Conservation (phyloP, 1,284 basidiomycete genomes). For the Anthracocystis setariae region DNA sequence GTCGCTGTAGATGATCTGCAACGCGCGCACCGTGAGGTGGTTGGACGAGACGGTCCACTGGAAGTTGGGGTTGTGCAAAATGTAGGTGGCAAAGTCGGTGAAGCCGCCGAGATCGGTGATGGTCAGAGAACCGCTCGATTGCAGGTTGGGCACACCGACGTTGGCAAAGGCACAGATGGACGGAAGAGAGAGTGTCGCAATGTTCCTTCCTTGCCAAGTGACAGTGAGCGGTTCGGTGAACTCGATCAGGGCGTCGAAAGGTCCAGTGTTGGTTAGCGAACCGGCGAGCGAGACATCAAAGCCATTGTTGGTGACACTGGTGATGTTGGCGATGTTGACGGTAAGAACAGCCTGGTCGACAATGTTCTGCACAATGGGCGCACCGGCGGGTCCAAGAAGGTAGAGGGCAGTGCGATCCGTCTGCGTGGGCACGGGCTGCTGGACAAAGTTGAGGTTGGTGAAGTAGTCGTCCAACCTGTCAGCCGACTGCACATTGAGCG, state of each 20-base stretch:
- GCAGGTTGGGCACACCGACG: slow-evolving; percentile 76
- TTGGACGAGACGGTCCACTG: slow-evolving; percentile 78
- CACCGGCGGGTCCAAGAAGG: slow-evolving; percentile 74
- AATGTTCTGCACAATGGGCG: slow-evolving; percentile 76
- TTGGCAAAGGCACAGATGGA: slow-evolving; percentile 79
- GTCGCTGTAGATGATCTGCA: slow-evolving; percentile 77
- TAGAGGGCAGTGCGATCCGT: slow-evolving; percentile 76
- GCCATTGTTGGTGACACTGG: slow-evolving; percentile 69
- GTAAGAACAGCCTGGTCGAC: slow-evolving; percentile 74
- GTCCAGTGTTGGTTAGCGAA: slow-evolving; percentile 53
- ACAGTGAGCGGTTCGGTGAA: slow-evolving; percentile 71
- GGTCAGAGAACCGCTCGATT: slow-evolving; percentile 68
- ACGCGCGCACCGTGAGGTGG: slow-evolving; percentile 75
- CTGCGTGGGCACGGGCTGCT: slow-evolving; percentile 75
- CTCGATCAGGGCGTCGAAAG: slow-evolving; percentile 71
- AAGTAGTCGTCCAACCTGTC: slow-evolving; percentile 65
- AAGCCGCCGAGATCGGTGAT: slow-evolving; percentile 70
- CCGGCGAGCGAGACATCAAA: slow-evolving; percentile 69
- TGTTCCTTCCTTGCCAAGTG: slow-evolving; percentile 76
- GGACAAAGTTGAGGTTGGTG: slow-evolving; percentile 75
- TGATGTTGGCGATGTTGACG: slow-evolving; percentile 76
- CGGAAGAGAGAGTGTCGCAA: slow-evolving; percentile 76
- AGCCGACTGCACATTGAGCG: slow-evolving; percentile 69
- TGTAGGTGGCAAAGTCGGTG: slow-evolving; percentile 75
- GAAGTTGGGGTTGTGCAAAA: slow-evolving; percentile 77